Evolutionary conservation across 73 alveolate species (phyloP).

Genomic region (Paramecium sonneborni): DNA sequence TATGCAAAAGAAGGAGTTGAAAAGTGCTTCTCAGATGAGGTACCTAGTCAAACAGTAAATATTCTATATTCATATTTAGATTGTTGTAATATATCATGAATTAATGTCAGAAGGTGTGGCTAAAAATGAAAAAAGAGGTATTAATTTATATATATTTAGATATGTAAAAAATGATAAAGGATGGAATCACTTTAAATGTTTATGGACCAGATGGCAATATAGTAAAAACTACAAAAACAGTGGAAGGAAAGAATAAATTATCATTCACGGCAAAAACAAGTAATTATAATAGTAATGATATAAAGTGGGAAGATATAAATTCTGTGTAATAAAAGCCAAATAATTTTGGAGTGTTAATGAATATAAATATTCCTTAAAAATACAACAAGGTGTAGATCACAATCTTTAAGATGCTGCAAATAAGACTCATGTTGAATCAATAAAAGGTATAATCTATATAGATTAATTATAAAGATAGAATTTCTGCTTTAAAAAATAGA

Average conservation of each 20-base stretch:
- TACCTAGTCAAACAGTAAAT: slow-evolving; percentile 49
- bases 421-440: slow-evolving; percentile 27
- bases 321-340: slow-evolving; percentile 8
- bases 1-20: slow-evolving; percentile 42
- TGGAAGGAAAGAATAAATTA: slow-evolving; percentile 18
- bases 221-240: not conserved
- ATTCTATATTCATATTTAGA: not conserved
- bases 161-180: slow-evolving; percentile 21
- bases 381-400: slow-evolving; percentile 32
- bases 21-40: slow-evolving; percentile 51
- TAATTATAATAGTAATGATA: not conserved
- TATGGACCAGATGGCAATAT: slow-evolving; percentile 37
- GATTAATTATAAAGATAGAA: not conserved
- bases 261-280: slow-evolving; percentile 51
- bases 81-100: slow-evolving; percentile 34
- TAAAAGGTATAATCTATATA: not conserved
- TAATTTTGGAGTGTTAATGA: slow-evolving; percentile 47
- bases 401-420: slow-evolving; percentile 47
- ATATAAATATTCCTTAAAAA: slow-evolving; percentile 22
- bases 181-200: slow-evolving; percentile 27
- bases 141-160: not conserved
- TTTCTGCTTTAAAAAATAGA: slow-evolving; percentile 9
- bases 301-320: slow-evolving; percentile 46
- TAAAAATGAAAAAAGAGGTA: slow-evolving; percentile 55
- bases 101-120: slow-evolving; percentile 44